Evolutionary conservation across 2,329 filamentous ascomycete species (phyloP).

Genomic region (Pseudogymnoascus destructans): DNA sequence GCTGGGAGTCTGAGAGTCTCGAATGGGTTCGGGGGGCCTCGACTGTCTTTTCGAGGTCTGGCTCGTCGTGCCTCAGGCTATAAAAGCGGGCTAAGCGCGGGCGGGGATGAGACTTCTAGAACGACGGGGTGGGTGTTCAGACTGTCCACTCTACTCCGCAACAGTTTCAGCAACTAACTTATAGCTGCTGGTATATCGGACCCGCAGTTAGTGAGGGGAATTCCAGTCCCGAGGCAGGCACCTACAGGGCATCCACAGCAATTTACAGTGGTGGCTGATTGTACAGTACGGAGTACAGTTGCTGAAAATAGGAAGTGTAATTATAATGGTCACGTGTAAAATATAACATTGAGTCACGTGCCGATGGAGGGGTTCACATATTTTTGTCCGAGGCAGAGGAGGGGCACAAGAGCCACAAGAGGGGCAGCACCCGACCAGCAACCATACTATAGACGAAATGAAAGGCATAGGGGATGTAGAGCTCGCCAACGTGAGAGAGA

Average conservation of each 20-base stretch:
- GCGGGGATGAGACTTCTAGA: slow-evolving; percentile 7
- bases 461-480: not conserved
- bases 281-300: not conserved
- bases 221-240: slow-evolving; percentile 6
- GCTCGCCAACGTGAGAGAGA: not conserved
- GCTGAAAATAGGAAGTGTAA: not conserved
- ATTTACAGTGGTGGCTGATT: not conserved
- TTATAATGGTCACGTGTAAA: not conserved
- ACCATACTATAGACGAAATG: not conserved
- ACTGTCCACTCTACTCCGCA: not conserved
- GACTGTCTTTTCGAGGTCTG: not conserved
- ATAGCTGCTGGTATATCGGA: not conserved
- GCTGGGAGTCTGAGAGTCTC: not conserved
- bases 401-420: not conserved
- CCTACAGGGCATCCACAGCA: not conserved
- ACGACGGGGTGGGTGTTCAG: not conserved
- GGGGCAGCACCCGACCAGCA: not conserved
- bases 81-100: slow-evolving; percentile 5
- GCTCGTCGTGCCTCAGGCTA: not conserved
- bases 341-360: not conserved
- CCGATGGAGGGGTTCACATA: not conserved
- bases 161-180: not conserved
- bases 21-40: not conserved
- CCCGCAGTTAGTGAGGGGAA: slow-evolving; percentile 1
- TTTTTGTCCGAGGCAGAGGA: slow-evolving; percentile 3